Base-by-base conservation (phyloP, 2,329 filamentous ascomycete species). In the Aspergillus sp. region DNA sequence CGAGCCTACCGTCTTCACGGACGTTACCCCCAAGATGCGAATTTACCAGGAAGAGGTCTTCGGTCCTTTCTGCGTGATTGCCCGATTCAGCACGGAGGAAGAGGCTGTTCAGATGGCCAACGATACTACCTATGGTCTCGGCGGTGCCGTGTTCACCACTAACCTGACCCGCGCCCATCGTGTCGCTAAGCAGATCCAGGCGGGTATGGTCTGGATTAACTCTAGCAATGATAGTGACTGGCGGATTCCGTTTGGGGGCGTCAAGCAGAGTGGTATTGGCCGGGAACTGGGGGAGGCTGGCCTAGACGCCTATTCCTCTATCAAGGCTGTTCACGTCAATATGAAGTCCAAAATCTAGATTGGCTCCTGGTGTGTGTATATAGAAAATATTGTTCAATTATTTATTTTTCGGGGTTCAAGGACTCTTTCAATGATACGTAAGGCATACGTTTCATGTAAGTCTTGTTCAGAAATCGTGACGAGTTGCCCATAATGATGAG, bases 141-240 rank as follows among this genome's bases (percentile, higher is more conserved):
- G 71, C 8, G 71, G 70, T 15, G 71, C 71, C 15, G 37, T 73
- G 24, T 73, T 73, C 65, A 73, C 71, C 0, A 77, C 83, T 64
- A 83, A 90, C 68, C 84, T 90, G 65, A 83, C 83, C 65, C 83
- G 82, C 63, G 87, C 85, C 3, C 82, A 84, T 67, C 78, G 82
- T 1, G 73, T 85, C 2, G 77, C 80, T 2, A 74, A 78, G 2
- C 76, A 79, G 47, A 77, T 90, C 47, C 86, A 90, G 70, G 82
- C 84, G 11, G 88, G 88, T 31, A 89, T 88, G 82, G 86, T 90
- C 4, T 88, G 86, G 77, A 83, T 90, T 68, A 90, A 90, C 65
- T 83, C 79, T 64, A 82, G 80, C 72, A 82, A 79, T 56, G 75
- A 78, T 63, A 71, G 71, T 44, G 72, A 77, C 58, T 74, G 75